Evolutionary conservation across 768 basidiomycete species (phyloP), one percentile per base, ranked within the genome.

Genomic region (Kwoniella dendrophila): DNA sequence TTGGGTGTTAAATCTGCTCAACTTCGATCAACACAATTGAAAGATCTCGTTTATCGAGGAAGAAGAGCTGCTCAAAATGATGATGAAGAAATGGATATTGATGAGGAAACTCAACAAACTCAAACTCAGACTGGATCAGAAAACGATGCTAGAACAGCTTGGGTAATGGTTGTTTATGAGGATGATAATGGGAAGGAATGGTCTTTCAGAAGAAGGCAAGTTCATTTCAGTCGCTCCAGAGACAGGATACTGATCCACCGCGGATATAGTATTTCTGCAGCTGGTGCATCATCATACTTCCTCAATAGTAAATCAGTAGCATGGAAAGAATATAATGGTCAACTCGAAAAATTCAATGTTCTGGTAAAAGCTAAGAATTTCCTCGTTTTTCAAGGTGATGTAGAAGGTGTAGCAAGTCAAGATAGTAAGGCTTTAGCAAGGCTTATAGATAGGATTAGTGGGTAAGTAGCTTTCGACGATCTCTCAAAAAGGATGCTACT

Each of bases 331-430:
- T 99, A 98, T 82, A 96, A 96, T 63, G 83, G 87, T 4, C 89
- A 90, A 12, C 87, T 99, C 26, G 84, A 89, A 58, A 82, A 84
- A 6, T 93, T 96, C 71, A 96, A 97, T 73, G 91, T 99, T 73
- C 89, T 98, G 48, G 93, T 98, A 73, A 97, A 96, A 81, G 96
- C 96, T 12, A 97, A 97, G 82, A 98, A 98, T 81, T 99, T 98
- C 73, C 87, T 98, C 54, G 96, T 98, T 11, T 98, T 99, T 82
- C 96, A 99, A 75, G 96, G 96, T 53, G 96, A 98, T 75, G 96
- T 99, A 32, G 96, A 99, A 80, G 91, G 92, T 1, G 91, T 99
- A 33, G 96, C 96, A 0, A 90, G 90, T 2, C 96, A 99, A 70
- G 92, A 90, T 0, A 86, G 96, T 16, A 87, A 87, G 61, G 93